These are phyloP conservation scores for Calonectria pauciramosa DNA, from an alignment of 2,329 filamentous ascomycete genomes.

Conservation along the genomic window DNA sequence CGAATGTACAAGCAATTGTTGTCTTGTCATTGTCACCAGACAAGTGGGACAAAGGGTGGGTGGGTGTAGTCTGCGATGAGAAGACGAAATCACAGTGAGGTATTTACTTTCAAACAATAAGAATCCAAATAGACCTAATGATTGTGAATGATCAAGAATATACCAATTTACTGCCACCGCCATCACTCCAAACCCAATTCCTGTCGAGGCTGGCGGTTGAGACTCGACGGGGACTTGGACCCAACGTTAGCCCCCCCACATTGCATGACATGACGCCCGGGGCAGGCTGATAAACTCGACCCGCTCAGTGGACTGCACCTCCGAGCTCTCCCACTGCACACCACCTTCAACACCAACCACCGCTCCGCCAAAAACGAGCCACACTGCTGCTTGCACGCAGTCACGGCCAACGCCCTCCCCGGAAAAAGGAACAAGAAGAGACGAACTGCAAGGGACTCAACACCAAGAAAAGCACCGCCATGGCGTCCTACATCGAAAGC, in stretches of 20 bases:
- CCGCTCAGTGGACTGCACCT: not conserved
- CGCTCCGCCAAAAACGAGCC: not conserved
- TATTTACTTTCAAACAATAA: not conserved
- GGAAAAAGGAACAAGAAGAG: not conserved
- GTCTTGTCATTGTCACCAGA: not conserved
- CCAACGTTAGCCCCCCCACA: conserved; percentile 8
- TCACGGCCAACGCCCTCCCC: not conserved
- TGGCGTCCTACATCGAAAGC: conserved; percentile 52
- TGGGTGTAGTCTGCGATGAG: no score
- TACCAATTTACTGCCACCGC: not conserved
- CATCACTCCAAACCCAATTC: not conserved
- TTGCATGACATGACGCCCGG: conserved; percentile 24
- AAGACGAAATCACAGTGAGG: not conserved
- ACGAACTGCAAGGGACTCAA: not conserved
- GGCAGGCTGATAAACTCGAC: not conserved
- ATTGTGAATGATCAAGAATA: not conserved
- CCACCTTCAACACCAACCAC: conserved; percentile 23
- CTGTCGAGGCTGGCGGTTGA: not conserved
- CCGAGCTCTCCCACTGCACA: conserved; percentile 8
- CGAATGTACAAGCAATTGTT: not conserved
- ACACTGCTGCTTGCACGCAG: not conserved
- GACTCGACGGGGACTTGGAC: not conserved
- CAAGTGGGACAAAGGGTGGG: not conserved
- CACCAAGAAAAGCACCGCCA: conserved; percentile 16
- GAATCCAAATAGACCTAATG: not conserved